Conservation (phyloP, 2,329 filamentous ascomycete species). For the Fusarium pseudoanthophilum region DNA sequence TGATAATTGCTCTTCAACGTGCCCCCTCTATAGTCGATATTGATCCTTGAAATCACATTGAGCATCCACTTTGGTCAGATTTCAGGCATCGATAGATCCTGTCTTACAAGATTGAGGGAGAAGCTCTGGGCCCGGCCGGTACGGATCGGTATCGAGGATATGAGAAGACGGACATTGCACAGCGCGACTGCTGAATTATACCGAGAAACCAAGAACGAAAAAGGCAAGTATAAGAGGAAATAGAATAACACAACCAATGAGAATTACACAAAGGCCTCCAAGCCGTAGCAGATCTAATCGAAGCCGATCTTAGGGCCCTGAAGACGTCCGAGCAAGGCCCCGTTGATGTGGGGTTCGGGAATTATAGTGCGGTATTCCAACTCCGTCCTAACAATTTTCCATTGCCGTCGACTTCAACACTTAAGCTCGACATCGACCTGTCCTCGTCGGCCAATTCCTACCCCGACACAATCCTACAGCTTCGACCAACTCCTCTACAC, state of each 20-base stretch:
- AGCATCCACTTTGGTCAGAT: not conserved
- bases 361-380: conserved; percentile 42
- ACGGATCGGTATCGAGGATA: not conserved
- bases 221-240: not conserved
- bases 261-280: not conserved
- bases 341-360: conserved; percentile 34
- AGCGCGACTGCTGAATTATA: not conserved
- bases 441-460: conserved; percentile 13
- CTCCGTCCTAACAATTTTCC: conserved; percentile 45
- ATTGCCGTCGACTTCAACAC: conserved; percentile 38
- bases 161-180: conserved; percentile 15
- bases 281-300: conserved; percentile 12
- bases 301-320: conserved; percentile 6
- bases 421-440: conserved; percentile 32
- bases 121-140: conserved; percentile 5
- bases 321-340: conserved; percentile 12
- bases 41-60: not conserved
- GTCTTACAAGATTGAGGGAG: not conserved
- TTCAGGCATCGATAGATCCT: not conserved
- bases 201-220: conserved; percentile 1
- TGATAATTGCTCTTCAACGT: conserved; percentile 17
- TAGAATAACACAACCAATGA: not conserved
- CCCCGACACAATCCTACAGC: not conserved
- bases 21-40: not conserved
- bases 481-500: not conserved